Conservation (phyloP, 2,329 filamentous ascomycete species). For the Penicillium sp. region DNA sequence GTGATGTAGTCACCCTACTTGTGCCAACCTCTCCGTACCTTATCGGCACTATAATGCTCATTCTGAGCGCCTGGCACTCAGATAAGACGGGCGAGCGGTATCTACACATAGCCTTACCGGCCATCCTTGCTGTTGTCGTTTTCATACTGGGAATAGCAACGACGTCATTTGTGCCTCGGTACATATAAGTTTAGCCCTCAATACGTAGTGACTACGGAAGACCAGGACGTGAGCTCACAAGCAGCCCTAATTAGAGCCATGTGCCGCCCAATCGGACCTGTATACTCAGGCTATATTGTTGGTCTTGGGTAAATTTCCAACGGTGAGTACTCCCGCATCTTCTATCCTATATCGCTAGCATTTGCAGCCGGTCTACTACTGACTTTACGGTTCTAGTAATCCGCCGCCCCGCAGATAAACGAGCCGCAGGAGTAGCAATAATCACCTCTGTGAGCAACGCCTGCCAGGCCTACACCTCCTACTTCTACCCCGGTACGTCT, state of each 20-base stretch:
- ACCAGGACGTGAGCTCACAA: not conserved
- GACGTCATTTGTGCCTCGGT: not conserved
- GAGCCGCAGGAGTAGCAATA: too few species aligned
- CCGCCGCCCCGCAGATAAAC: too few species aligned
- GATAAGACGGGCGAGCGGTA: not conserved
- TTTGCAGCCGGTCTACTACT: too few species aligned
- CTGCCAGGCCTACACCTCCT: too few species aligned
- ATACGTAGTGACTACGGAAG: not conserved
- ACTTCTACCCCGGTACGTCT: too few species aligned
- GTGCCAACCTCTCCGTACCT: not conserved
- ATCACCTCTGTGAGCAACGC: too few species aligned
- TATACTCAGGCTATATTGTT: too few species aligned
- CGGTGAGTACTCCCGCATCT: too few species aligned
- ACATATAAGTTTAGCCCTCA: not conserved
- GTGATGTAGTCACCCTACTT: not conserved
- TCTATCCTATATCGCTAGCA: too few species aligned
- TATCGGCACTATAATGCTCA: not conserved
- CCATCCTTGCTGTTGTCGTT: not conserved
- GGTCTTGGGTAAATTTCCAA: too few species aligned
- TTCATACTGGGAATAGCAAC: not conserved
- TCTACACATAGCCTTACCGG: not conserved
- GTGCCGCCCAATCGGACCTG: too few species aligned
- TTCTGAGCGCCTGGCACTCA: not conserved
- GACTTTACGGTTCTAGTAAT: too few species aligned
- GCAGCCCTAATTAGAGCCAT: not conserved